Conservation (phyloP, 805 yeast species). For the Saccharomycopsis selenospora region DNA sequence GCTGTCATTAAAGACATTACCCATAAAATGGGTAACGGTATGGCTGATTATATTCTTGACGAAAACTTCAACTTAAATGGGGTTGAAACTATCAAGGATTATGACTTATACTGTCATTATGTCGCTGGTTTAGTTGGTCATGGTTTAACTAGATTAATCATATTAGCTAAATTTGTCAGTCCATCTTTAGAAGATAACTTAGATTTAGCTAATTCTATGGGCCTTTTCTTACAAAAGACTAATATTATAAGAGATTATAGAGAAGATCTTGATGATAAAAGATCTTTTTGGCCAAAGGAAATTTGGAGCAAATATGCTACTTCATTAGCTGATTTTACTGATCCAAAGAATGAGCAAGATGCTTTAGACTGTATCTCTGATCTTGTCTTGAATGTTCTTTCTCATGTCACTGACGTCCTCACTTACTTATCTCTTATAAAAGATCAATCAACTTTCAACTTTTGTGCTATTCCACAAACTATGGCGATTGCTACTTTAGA, state of each 20-base stretch:
- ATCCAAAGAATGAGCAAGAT: constrained; percentile 37
- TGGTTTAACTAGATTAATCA: constrained; percentile 79
- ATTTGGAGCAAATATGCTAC: constrained; percentile 81
- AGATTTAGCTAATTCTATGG: constrained; percentile 76
- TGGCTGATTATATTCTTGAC: constrained; percentile 86
- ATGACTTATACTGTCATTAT: constrained; percentile 87
- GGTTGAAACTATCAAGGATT: constrained; percentile 69
- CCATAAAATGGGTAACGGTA: constrained; percentile 88
- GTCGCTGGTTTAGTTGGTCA: constrained; percentile 98
- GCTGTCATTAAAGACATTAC: constrained; percentile 74
- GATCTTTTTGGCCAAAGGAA: constrained; percentile 95
- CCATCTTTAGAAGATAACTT: constrained; percentile 41
- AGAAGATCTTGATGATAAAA: constrained; percentile 85
- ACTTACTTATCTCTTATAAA: constrained; percentile 65
- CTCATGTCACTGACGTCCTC: constrained; percentile 70
- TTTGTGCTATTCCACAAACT: constrained; percentile 97
- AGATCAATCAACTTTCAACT: constrained; percentile 79
- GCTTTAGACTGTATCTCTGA: constrained; percentile 79
- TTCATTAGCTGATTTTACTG: constrained; percentile 50
- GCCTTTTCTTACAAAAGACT: constrained; percentile 89
- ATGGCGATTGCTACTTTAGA: constrained; percentile 97
- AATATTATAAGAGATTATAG: constrained; percentile 92
- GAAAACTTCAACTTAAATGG: constrained; percentile 77
- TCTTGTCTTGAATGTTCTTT: constrained; percentile 68
- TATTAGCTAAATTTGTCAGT: constrained; percentile 65